Evolutionary conservation across 495 filamentous ascomycete genomes (phyloP), one percentile per base, ranked within the genome.

Genomic region (Podospora anserina): DNA sequence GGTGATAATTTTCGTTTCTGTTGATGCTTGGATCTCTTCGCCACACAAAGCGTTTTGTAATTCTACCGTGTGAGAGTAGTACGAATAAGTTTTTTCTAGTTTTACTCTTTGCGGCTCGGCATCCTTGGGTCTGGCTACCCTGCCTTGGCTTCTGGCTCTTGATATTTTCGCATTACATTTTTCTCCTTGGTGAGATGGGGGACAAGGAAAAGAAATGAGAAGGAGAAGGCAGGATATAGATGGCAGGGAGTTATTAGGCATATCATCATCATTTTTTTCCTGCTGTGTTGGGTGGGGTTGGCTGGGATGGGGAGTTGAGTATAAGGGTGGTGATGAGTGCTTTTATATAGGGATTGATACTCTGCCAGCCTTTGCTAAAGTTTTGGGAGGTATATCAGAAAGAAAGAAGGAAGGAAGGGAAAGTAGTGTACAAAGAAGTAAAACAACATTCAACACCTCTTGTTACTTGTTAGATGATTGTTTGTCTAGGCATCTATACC

Each of bases 71-170:
- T 7, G 59, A 26, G 32, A 28, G 27, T 62, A 49, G 39, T 67
- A 56, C 61, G 34, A 63, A 32, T 27, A 5, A 32, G 34, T 64
- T 56, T 57, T 59, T 32, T 66, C 23, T 27, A 27, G 34, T 64
- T n/a, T 61, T 72, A 61, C 20, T 63, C 63, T 63, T 44, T n/a
- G 23, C 5, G 34, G 34, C 34, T 39, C 34, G 34, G 34, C 23
- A 23, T 23, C 7, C 30, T 32, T 32, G 30, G 30, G 30, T 32
- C 39, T 49, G 39, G 39, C 39, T 49, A 49, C 39, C 13, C 2
- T 49, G 2, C 6, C 39, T 39, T 39, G 9, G 39, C 39, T 13
- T 49, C 9, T 49, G 39, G 2, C 39, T 13, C 3, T 49, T 16
- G 3, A 49, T 49, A 23, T 16, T 49, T 49, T 49, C 39, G 39